Percentiles rank a stretch among this genome's conserved stretches.
phyloP scores from a whole-genome alignment of 2,329 filamentous ascomycete species.

The Ophiostoma sp. region DNA sequence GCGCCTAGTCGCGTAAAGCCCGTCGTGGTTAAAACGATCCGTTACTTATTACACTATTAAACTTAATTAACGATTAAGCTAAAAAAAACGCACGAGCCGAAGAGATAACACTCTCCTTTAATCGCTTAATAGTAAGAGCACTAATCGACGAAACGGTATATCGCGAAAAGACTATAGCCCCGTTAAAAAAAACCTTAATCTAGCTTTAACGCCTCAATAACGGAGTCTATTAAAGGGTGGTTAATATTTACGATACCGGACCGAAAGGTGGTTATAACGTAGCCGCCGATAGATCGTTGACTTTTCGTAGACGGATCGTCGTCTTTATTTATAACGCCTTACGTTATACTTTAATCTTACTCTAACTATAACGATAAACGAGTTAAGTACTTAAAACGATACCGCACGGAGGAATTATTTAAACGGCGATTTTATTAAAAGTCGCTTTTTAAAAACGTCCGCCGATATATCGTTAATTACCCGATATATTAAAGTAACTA shows the following conservation, averaged over 20 bases:
- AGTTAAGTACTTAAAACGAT: background rate
- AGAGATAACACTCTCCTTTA: background rate
- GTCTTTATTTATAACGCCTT: background rate
- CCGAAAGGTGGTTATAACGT: too few species aligned
- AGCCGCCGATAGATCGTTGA: too few species aligned
- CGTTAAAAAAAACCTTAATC: background rate
- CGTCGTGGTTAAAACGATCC: too few species aligned
- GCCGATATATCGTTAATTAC: background rate
- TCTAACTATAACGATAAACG: background rate
- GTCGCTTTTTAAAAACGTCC: background rate
- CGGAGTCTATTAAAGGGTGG: too few species aligned
- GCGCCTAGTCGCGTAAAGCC: too few species aligned
- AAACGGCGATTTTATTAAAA: background rate
- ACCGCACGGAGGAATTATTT: background rate
- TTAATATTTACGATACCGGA: too few species aligned
- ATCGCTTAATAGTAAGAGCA: background rate
- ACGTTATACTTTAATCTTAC: background rate
- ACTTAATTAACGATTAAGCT: background rate
- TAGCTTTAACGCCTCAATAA: background rate
- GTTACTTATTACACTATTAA: background rate
- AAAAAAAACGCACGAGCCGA: background rate
- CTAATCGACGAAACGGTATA: background rate
- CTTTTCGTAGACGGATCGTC: background rate
- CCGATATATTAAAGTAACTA: background rate
- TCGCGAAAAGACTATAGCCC: background rate